Evolutionary conservation across 257 asterid genomes (phyloP).

Genomic region (Mitragyna speciosa): DNA sequence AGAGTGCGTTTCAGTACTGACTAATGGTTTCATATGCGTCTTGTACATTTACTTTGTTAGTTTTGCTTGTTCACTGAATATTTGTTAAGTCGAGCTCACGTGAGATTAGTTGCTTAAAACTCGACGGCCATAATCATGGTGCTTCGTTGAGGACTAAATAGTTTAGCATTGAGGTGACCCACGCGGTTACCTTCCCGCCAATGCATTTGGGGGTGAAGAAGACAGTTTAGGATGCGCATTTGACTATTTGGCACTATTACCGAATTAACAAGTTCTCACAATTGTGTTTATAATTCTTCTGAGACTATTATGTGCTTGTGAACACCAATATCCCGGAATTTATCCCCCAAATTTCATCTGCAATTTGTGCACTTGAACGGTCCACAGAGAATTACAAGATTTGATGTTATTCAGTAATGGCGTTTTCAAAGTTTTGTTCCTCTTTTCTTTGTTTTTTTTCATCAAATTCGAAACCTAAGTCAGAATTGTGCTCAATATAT

Average conservation of each 20-base stretch:
- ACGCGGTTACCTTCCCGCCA: too few relatives aligned
- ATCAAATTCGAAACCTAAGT: too few relatives aligned
- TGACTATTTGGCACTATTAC: background rate
- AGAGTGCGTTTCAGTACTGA: background rate
- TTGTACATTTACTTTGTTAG: background rate
- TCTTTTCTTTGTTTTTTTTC: too few relatives aligned
- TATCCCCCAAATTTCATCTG: too few relatives aligned
- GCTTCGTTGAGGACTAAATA: too few relatives aligned
- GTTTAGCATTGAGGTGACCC: too few relatives aligned
- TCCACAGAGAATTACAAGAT: background rate
- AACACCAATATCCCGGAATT: background rate
- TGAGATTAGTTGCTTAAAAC: background rate
- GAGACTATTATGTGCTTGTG: background rate
- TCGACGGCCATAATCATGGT: background rate
- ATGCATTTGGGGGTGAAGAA: background rate
- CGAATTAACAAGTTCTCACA: background rate
- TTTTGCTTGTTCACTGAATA: background rate
- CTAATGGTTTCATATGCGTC: background rate
- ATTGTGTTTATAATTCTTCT: background rate
- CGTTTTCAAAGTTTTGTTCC: background rate
- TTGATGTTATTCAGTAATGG: background rate
- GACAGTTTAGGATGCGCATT: background rate
- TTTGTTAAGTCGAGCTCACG: background rate
- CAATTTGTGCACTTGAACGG: too few relatives aligned
- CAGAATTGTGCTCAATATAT: background rate